phyloP scores from a whole-genome alignment of 208 protist species.

The Crithidia thermophila region DNA sequence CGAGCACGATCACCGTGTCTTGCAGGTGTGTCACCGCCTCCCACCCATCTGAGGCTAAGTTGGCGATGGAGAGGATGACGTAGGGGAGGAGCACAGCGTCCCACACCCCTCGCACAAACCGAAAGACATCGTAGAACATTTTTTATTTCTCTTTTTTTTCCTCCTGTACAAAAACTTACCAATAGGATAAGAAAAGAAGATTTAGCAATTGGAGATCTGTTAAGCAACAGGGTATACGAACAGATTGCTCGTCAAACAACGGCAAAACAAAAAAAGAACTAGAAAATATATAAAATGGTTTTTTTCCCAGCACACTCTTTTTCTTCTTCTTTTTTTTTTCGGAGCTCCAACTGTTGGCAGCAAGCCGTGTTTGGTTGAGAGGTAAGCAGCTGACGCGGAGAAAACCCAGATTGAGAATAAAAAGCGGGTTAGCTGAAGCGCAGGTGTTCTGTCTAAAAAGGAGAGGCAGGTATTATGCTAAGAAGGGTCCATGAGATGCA shows the following conservation, averaged over 20 bases:
- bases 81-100: constrained; percentile 51
- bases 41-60: constrained; percentile 58
- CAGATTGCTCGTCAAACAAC: too few species aligned
- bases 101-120: constrained; percentile 45
- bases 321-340: constrained; percentile 18
- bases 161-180: background rate
- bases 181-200: too few species aligned
- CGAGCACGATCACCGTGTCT: constrained; percentile 59
- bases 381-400: too few species aligned
- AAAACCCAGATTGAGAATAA: too few species aligned
- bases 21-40: constrained; percentile 51
- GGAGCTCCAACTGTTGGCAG: too few species aligned
- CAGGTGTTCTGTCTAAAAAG: too few species aligned
- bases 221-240: too few species aligned
- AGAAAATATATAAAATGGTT: background rate
- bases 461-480: too few species aligned
- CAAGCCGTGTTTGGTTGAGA: too few species aligned
- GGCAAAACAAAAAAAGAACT: background rate
- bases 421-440: too few species aligned
- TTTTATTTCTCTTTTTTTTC: constrained; percentile 17
- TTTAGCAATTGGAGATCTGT: too few species aligned
- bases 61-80: constrained; percentile 45
- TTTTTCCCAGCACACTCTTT: background rate
- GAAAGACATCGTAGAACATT: constrained; percentile 12
- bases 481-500: too few species aligned